Conservation (phyloP, 768 basidiomycete species). For the Tricholomella constricta region DNA sequence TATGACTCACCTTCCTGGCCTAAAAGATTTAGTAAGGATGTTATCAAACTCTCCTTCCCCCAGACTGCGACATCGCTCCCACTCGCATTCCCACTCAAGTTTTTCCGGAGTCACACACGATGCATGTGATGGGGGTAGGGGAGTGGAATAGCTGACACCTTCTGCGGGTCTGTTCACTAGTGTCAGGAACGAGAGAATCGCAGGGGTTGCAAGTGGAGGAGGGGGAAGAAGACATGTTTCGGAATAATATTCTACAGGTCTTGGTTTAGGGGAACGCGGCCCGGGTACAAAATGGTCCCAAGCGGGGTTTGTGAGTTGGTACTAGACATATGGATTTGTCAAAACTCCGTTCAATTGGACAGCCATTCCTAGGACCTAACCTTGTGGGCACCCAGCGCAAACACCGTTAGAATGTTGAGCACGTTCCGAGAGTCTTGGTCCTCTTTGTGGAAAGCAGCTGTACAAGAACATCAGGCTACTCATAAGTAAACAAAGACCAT, state of each 20-base stretch:
- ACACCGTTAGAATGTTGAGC: conserved; percentile 54
- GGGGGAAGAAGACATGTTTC: conserved; percentile 48
- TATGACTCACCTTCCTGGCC: conserved; percentile 52
- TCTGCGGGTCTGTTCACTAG: conserved; percentile 43
- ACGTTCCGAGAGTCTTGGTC: conserved; percentile 45
- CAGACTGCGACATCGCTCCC: conserved; percentile 55
- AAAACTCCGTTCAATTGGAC: neutral
- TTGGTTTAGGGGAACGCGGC: conserved; percentile 22
- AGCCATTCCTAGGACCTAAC: conserved; percentile 24
- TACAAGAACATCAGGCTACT: neutral
- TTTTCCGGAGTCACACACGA: conserved; percentile 32
- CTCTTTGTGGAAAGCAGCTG: conserved; percentile 51
- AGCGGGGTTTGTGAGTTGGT: conserved; percentile 54
- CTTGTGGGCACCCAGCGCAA: conserved; percentile 69
- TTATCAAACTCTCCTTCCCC: conserved; percentile 32
- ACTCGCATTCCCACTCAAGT: conserved; percentile 71
- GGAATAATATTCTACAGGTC: conserved; percentile 43
- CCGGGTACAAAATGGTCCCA: conserved; percentile 61
- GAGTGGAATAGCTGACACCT: conserved; percentile 31
- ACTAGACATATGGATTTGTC: conserved; percentile 43
- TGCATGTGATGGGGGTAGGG: conserved; percentile 33
- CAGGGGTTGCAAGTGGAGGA: conserved; percentile 67
- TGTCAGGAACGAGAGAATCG: conserved; percentile 70
- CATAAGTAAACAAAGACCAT: neutral
- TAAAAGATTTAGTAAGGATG: conserved; percentile 49